Evolutionary conservation across 768 basidiomycete species (phyloP), one percentile per base, ranked within the genome.

Genomic region (Suillus plorans): DNA sequence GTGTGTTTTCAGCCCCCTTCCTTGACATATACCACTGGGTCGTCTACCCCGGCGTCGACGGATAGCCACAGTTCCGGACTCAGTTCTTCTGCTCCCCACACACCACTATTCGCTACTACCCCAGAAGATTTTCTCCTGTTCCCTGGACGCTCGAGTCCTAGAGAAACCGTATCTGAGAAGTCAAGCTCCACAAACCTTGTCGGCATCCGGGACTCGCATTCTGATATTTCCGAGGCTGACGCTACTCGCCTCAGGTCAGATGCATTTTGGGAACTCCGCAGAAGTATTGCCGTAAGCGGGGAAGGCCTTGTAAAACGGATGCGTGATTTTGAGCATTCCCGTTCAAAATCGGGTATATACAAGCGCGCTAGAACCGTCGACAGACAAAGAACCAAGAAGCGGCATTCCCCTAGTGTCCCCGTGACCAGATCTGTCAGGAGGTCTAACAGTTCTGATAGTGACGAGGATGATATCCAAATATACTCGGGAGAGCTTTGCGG

Each of bases 231-330:
- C 37, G 58, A 72, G 18, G 71, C 65, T 6, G 79, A 80, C 57
- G 75, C 86, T 5, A 74, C 73, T 41, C 81, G 78, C 49, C 77
- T 90, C 58, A 85, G 86, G 63, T 85, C 88, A 0, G 80, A 80
- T 63, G 90, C 90, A 6, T 89, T 90, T 65, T 81, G 82, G 74
- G 88, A 90, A 67, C 82, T 92, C 45, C 85, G 81, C 52, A 80
- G 82, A 69, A 89, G 84, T 66, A 80, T 91, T 25, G 80, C 80
- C 36, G 85, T 89, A 68, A 86, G 80, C 67, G 89, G 87, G 22
- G 89, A 91, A 68, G 85, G 86, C 8, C 81, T 91, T 57, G 82
- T 92, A 14, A 83, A 80, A 63, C 86, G 87, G 60, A 91, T 92
- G 90, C 87, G 87, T 63, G 86, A 90, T 67, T 89, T 86, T 71